Conservation (phyloP, 2,329 filamentous ascomycete genomes). For the Cercospora canescens region DNA sequence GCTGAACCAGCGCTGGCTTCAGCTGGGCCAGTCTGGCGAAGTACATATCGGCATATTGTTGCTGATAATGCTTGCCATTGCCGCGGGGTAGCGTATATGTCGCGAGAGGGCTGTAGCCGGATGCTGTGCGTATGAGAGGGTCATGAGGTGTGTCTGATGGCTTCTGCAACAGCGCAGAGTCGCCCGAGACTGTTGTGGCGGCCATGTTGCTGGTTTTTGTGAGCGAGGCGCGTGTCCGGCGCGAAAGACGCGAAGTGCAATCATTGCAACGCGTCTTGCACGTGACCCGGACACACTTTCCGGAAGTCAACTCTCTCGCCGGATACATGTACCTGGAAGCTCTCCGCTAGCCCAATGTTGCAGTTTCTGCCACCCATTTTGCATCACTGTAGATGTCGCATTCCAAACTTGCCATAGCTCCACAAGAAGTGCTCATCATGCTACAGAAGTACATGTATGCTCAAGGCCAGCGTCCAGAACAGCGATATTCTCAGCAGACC, state of each 20-base stretch:
- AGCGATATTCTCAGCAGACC: no score
- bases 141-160: slow-evolving; percentile 39
- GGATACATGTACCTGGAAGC: neutral
- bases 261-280: neutral
- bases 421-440: no score
- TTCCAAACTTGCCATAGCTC: no score
- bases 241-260: slow-evolving; percentile 11
- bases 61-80: slow-evolving; percentile 71
- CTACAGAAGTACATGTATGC: no score
- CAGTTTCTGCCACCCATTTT: no score
- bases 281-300: neutral
- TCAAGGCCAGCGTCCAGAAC: no score
- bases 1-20: slow-evolving; percentile 76
- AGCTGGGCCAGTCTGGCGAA: slow-evolving; percentile 86
- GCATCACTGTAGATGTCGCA: no score
- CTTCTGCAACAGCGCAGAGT: slow-evolving; percentile 25
- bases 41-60: slow-evolving; percentile 98
- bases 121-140: slow-evolving; percentile 55
- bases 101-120: slow-evolving; percentile 71
- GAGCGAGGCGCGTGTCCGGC: neutral
- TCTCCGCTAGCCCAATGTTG: no score
- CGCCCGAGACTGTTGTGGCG: slow-evolving; percentile 19
- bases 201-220: slow-evolving; percentile 20
- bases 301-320: neutral
- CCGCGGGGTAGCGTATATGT: slow-evolving; percentile 72